A percentile compares a stretch with the other conserved stretches of the same genome.
phyloP scores from a whole-genome alignment of 345 rosid species.

The Arabis alpina region DNA sequence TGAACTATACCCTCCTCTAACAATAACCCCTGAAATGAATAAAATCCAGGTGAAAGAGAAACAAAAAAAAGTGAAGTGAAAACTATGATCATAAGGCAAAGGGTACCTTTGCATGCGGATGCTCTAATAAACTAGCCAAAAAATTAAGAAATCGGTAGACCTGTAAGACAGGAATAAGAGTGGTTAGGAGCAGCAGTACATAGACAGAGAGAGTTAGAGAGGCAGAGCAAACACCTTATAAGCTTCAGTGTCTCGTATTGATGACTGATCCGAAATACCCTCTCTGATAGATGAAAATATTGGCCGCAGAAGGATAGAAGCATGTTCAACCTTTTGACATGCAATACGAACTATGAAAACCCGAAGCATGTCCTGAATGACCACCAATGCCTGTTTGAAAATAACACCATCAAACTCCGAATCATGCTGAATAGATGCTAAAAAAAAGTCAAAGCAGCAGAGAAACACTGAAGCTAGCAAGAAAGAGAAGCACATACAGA shows the following conservation, averaged over 20 bases:
- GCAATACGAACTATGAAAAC: constrained; percentile 87
- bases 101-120: constrained; percentile 76
- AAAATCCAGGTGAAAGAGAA: constrained; percentile 18
- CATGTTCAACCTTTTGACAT: constrained; percentile 73
- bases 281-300: constrained; percentile 66
- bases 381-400: constrained; percentile 70
- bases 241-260: constrained; percentile 60
- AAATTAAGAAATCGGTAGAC: constrained; percentile 75
- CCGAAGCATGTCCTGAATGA: constrained; percentile 94
- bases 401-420: constrained; percentile 24
- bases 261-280: constrained; percentile 51
- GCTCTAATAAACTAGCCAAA: constrained; percentile 80
- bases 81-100: constrained; percentile 31
- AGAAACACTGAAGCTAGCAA: constrained; percentile 32
- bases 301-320: constrained; percentile 74
- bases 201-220: constrained; percentile 25
- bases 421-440: constrained; percentile 30
- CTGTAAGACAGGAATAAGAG: constrained; percentile 50
- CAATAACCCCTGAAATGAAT: constrained; percentile 61
- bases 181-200: constrained; percentile 29
- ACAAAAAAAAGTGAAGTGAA: not conserved
- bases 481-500: constrained; percentile 64
- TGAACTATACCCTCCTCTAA: constrained; percentile 67
- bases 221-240: constrained; percentile 67
- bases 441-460: constrained; percentile 27